Evolutionary conservation across 192 early-diverging fungal species (phyloP).

Genomic region (Coemansia asiatica): DNA sequence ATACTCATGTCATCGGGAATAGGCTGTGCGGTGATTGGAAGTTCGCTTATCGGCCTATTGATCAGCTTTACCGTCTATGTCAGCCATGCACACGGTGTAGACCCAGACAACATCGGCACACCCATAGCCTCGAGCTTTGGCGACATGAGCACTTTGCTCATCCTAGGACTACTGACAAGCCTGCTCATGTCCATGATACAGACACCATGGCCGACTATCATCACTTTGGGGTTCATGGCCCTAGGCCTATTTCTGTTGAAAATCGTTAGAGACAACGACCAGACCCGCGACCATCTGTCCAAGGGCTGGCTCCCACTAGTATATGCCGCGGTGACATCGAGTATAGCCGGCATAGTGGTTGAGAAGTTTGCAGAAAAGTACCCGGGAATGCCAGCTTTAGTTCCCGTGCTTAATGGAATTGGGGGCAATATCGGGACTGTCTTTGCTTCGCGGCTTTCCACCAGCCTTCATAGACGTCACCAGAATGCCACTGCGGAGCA

Average conservation of each 20-base stretch:
- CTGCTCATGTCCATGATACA: conserved; percentile 13
- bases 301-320: conserved; percentile 78
- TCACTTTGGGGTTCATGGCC: conserved; percentile 45
- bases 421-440: conserved; percentile 80
- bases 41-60: conserved; percentile 69
- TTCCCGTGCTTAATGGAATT: conserved; percentile 58
- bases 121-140: conserved; percentile 55
- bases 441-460: conserved; percentile 73
- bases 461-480: conserved; percentile 61
- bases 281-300: conserved; percentile 63
- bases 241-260: conserved; percentile 42
- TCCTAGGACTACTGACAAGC: conserved; percentile 21
- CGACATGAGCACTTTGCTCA: conserved; percentile 52
- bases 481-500: conserved; percentile 50
- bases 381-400: conserved; percentile 47
- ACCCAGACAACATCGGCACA: conserved; percentile 67
- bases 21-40: conserved; percentile 67
- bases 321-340: conserved; percentile 72
- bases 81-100: conserved; percentile 63
- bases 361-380: conserved; percentile 28
- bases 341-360: conserved; percentile 49
- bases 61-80: conserved; percentile 68
- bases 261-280: conserved; percentile 61
- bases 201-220: conserved; percentile 43
- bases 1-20: conserved; percentile 67